Evolutionary conservation across 2,329 filamentous ascomycete genomes (phyloP), one percentile per base, ranked within the genome.

Genomic region (Reticulascus tulasneorum): DNA sequence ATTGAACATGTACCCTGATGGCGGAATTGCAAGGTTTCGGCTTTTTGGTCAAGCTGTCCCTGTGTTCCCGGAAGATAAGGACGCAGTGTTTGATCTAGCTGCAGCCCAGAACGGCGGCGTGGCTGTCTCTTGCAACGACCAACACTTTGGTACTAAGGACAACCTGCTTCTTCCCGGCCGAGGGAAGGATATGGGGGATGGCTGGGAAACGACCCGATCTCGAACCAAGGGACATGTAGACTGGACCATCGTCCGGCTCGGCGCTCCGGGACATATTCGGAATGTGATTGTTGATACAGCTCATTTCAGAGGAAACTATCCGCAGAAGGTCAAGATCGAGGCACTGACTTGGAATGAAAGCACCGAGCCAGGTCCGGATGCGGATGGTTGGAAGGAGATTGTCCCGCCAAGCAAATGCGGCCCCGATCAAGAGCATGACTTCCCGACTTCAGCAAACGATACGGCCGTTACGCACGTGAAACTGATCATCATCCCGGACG

Each of bases 401-500:
- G 66, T 88, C 42, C 64, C 67, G 38, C 73, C 82, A 11, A 80
- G 76, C 64, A 83, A 80, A 62, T 83, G 79, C 40, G 79, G 80
- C 2, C 81, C 86, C 13, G 85, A 91, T 56, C 67, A 70, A 50
- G 84, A 89, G 64, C 84, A 88, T 56, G 72, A 75, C 45, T 86
- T 84, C 55, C 65, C 62, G 21, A 73, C 67, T 35, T 51, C 69
- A 38, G 66, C 78, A 13, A 66, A 71, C 47, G 77, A 78, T 23
- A 72, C 69, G 55, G 64, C 69, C 3, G 85, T 87, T 53, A 88
- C 84, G 10, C 89, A 93, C 63, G 80, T 90, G 16, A 96, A 94
- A 73, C 69, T 97, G 57, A 85, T 87, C 22, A 93, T 96, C 57
- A 87, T 95, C 49, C 91, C 91, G 0, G 90, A 97, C 60, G 90